Conservation (phyloP, 768 basidiomycete species). For the Panellus pusillus region DNA sequence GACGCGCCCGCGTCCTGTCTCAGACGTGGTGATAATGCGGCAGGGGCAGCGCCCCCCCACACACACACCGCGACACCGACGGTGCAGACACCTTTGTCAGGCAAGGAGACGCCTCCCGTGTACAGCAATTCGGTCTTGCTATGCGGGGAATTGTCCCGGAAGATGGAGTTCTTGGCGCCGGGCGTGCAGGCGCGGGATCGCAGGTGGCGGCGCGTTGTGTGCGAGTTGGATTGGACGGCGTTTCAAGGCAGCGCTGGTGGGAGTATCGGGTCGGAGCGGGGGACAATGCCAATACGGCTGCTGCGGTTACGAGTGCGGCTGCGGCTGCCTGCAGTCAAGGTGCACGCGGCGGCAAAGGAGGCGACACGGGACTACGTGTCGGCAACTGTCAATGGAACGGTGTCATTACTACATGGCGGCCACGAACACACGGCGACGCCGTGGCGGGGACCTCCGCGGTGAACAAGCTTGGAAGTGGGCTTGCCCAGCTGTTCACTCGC, state of each 20-base stretch:
- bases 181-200: conserved; percentile 88
- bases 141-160: conserved; percentile 78
- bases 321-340: conserved; percentile 24
- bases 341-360: conserved; percentile 20
- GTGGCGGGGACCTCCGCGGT: too few relatives aligned
- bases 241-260: conserved; percentile 63
- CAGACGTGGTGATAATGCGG: conserved; percentile 42
- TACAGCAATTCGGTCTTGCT: conserved; percentile 86
- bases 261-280: conserved; percentile 75
- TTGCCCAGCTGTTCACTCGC: too few relatives aligned
- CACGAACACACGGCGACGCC: too few relatives aligned
- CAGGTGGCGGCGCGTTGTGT: conserved; percentile 87
- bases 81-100: too few relatives aligned
- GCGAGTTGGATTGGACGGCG: conserved; percentile 91
- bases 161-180: conserved; percentile 88
- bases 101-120: conserved; percentile 70
- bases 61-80: too few relatives aligned
- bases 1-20: conserved; percentile 57
- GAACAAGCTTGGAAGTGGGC: too few relatives aligned
- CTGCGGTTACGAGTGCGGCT: conserved; percentile 25
- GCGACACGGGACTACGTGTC: too few relatives aligned
- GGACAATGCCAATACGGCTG: conserved; percentile 42
- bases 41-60: conserved; percentile 32
- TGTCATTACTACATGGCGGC: too few relatives aligned
- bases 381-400: too few relatives aligned